These are phyloP conservation scores for Dactylonectria estremocensis DNA, from an alignment of 2,329 filamentous ascomycete genomes.

Conservation along the genomic window DNA sequence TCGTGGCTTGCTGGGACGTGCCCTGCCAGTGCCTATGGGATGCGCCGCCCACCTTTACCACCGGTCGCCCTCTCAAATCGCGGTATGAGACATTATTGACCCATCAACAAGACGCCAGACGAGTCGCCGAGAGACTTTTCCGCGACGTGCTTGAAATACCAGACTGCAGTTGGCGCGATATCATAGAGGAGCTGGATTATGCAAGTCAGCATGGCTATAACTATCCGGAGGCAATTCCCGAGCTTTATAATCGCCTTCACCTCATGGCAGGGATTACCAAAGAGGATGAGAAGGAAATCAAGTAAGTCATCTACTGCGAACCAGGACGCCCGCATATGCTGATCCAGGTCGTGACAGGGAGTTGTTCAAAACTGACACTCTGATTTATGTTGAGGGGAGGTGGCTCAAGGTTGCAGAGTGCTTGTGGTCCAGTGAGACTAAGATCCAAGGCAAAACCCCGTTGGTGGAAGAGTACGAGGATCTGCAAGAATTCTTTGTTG, in stretches of 20 bases:
- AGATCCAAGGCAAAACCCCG: not conserved
- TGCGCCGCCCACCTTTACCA: not conserved
- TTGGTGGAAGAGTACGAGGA: constrained; percentile 2
- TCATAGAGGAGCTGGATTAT: not conserved
- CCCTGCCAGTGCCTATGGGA: not conserved
- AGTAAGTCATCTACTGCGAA: not conserved
- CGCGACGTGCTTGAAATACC: not conserved
- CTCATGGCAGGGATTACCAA: not conserved
- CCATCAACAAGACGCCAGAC: not conserved
- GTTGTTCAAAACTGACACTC: not conserved
- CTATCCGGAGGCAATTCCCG: not conserved
- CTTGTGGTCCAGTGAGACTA: constrained; percentile 17
- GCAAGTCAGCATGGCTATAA: not conserved
- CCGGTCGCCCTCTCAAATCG: not conserved
- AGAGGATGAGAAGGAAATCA: not conserved
- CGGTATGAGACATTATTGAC: not conserved
- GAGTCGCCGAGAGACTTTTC: not conserved
- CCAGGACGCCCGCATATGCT: not conserved
- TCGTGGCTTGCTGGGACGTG: not conserved
- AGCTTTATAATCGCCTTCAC: not conserved
- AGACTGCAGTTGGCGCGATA: not conserved
- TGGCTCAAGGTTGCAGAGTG: constrained; percentile 8
- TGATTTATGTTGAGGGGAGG: not conserved
- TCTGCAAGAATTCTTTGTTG: constrained; percentile 16
- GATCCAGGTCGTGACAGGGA: not conserved